Evolutionary conservation across 805 yeast genomes (phyloP), one percentile per base, ranked within the genome.

Genomic region (Wickerhamomyces hampshirensis): DNA sequence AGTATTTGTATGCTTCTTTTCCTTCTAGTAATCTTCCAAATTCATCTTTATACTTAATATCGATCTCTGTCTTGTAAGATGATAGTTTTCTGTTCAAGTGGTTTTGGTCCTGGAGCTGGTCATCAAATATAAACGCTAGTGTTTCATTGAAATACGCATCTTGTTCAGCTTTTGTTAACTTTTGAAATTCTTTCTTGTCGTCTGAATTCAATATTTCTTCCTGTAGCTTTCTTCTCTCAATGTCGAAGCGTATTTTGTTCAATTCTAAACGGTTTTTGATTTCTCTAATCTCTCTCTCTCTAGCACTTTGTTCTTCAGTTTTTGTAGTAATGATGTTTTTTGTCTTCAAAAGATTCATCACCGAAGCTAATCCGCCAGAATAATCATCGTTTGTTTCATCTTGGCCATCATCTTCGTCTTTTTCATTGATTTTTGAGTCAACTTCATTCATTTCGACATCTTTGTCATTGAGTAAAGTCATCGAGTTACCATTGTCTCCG

Each of bases 1-100:
- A 50, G 38, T 70, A 69, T 53, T 78, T 78, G 59, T 66, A 78
- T 4, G 85, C 84, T 43, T 73, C 73, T 47, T 76, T 77, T 5
- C 69, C 63, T 31, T 56, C 55, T 30, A 78, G 50, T 13, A 64
- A 64, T 15, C 66, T 58, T 1, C 85, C 85, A 4, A 55, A 42
- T 26, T 73, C 75, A 53, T 77, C 82, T 18, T 60, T 63, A 50
- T 78, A 77, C 26, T 62, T 63, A 6, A 78, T 46, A 17, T 62
- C 59, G n/a, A 78, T 69, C 15, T 63, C 50, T 1, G 80, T 80
- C 24, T 65, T 66, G 46, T 74, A 71, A 28, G 50, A 11, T 21
- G 24, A 21, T 21, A 21, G 11, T 21, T 21, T 21, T 8, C 24
- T 21, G 11, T 21, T 21, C 24, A 21, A 11, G 7, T 21, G 10